Evolutionary conservation across 2,329 filamentous ascomycete genomes (phyloP).

Genomic region (Aureobasidium sp.): DNA sequence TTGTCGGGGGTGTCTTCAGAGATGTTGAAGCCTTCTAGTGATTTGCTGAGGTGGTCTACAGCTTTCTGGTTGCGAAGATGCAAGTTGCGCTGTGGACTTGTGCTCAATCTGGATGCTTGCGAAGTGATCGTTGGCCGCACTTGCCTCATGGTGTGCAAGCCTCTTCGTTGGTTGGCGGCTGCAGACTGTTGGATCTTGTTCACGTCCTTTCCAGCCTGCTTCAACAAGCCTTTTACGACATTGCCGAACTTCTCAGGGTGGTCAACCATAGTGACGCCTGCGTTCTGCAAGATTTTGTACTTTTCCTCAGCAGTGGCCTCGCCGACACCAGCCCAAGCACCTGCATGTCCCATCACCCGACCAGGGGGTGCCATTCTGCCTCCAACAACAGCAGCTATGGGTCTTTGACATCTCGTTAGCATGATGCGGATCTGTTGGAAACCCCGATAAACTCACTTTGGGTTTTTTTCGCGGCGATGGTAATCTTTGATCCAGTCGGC

Average conservation of each 20-base stretch:
- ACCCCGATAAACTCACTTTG: constrained; percentile 48
- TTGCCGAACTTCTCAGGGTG: constrained; percentile 70
- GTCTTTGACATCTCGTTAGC: constrained; percentile 39
- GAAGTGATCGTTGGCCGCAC: constrained; percentile 22
- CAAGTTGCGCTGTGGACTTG: constrained; percentile 43
- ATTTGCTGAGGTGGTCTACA: constrained; percentile 46
- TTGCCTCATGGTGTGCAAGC: constrained; percentile 42
- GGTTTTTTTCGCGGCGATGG: constrained; percentile 46
- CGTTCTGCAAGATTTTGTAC: constrained; percentile 57
- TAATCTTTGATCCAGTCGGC: constrained; percentile 69
- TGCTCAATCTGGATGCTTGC: neutral
- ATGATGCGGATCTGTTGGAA: neutral
- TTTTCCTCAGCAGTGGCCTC: constrained; percentile 61
- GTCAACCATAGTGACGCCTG: constrained; percentile 63
- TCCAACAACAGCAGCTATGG: constrained; percentile 65
- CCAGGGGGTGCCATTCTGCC: constrained; percentile 58
- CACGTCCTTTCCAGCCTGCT: constrained; percentile 35
- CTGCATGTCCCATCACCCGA: constrained; percentile 71
- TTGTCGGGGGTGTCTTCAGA: constrained; percentile 33
- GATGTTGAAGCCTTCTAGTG: constrained; percentile 28
- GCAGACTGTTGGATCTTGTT: constrained; percentile 27
- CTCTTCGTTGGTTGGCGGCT: constrained; percentile 18
- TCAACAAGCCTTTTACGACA: constrained; percentile 57
- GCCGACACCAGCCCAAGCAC: constrained; percentile 61
- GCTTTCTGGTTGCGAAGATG: constrained; percentile 50